Conservation (phyloP, 2,329 filamentous ascomycete species). For the Claviceps citrina region DNA sequence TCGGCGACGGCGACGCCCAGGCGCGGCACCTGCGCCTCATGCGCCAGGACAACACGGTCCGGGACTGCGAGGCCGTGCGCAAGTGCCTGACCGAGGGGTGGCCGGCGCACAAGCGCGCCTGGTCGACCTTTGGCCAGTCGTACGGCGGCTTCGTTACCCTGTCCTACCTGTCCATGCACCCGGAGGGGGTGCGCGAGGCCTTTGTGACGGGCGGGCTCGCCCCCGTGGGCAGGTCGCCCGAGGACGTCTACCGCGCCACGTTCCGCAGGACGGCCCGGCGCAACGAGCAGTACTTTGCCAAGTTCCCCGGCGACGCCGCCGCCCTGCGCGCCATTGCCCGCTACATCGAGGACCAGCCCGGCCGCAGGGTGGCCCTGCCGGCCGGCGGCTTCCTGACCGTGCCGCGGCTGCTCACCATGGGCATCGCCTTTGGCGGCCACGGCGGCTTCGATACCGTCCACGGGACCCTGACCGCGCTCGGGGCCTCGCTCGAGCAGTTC, state of each 20-base stretch:
- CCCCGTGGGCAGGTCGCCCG: conserved; percentile 54
- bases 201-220: conserved; percentile 77
- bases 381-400: conserved; percentile 60
- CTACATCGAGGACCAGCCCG: conserved; percentile 42
- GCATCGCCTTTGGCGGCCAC: conserved; percentile 63
- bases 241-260: conserved; percentile 59
- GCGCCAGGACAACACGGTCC: conserved; percentile 79
- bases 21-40: conserved; percentile 71
- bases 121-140: conserved; percentile 79
- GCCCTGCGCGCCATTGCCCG: conserved; percentile 50
- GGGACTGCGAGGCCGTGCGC: conserved; percentile 75
- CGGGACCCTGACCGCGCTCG: conserved; percentile 52
- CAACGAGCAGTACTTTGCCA: conserved; percentile 66
- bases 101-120: conserved; percentile 55
- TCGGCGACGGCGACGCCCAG: conserved; percentile 39
- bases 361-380: conserved; percentile 44
- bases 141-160: conserved; percentile 80
- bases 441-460: conserved; percentile 66
- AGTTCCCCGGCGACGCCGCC: conserved; percentile 67
- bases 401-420: conserved; percentile 59
- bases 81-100: conserved; percentile 56
- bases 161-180: conserved; percentile 71
- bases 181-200: conserved; percentile 62
- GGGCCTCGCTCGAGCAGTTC: conserved; percentile 59
- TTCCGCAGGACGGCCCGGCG: conserved; percentile 55